Evolutionary conservation across 768 basidiomycete species (phyloP).

Genomic region (Punctularia strigosozonata): DNA sequence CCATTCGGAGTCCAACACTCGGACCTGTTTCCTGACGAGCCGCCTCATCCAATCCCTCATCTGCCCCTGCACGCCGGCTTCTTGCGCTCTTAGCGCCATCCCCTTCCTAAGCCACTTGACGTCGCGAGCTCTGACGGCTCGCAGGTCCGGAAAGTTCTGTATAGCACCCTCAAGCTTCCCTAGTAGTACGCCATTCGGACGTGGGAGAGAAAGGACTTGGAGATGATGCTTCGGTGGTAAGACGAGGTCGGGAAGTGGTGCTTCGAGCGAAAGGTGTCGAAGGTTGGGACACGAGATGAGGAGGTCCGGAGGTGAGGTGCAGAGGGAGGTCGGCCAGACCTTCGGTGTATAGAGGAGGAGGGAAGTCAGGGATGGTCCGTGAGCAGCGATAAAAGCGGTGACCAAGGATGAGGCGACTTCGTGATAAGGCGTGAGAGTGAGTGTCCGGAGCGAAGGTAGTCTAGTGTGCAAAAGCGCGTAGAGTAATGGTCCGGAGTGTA

Average conservation of each 20-base stretch:
- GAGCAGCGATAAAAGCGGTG: conserved; percentile 44
- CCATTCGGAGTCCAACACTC: conserved; percentile 67
- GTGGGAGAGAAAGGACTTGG: conserved; percentile 61
- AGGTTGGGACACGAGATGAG: conserved; percentile 41
- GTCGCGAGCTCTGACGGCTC: conserved; percentile 49
- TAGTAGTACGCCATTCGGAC: conserved; percentile 56
- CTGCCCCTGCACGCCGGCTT: conserved; percentile 72
- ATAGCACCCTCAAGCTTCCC: conserved; percentile 40
- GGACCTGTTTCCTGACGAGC: conserved; percentile 43
- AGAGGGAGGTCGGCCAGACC: conserved; percentile 54
- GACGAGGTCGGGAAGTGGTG: conserved; percentile 43
- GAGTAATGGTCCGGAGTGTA: conserved; percentile 56
- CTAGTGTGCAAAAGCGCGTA: conserved; percentile 43
- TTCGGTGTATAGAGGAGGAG: conserved; percentile 56
- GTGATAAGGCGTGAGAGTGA: conserved; percentile 66
- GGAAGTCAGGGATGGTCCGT: conserved; percentile 46
- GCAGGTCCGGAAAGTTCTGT: conserved; percentile 42
- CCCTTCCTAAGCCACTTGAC: conserved; percentile 65
- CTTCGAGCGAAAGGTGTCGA: conserved; percentile 62
- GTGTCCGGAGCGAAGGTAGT: conserved; percentile 49
- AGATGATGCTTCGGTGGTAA: conserved; percentile 29
- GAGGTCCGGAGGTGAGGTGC: conserved; percentile 38
- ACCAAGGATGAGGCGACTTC: conserved; percentile 49
- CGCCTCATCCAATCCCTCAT: conserved; percentile 65
- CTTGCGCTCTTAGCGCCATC: conserved; percentile 50